These are phyloP conservation scores for Coffea eugenioides DNA, from an alignment of 257 asterid species.

Conservation along the genomic window DNA sequence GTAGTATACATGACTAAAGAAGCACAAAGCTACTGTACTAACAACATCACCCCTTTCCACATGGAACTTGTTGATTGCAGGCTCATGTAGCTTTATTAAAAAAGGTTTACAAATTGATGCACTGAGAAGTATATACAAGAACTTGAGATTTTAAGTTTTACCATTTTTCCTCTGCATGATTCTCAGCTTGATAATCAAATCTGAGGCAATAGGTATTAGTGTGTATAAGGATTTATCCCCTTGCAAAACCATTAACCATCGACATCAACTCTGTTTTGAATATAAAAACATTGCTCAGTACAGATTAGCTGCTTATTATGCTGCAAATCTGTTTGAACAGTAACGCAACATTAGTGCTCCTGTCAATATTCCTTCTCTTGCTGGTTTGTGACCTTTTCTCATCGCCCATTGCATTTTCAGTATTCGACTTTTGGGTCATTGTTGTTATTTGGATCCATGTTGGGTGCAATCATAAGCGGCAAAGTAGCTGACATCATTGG, in stretches of 20 bases:
- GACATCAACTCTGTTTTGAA: not conserved
- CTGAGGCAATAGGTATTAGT: not conserved
- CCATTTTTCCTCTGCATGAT: not conserved
- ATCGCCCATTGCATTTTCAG: constrained; percentile 5
- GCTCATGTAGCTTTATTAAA: too few relatives aligned
- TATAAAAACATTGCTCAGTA: not conserved
- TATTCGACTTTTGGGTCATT: constrained; percentile 31
- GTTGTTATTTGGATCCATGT: constrained; percentile 26
- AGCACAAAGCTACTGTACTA: too few relatives aligned
- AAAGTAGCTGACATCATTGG: constrained; percentile 24
- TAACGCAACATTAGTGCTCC: not conserved
- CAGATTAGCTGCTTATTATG: not conserved
- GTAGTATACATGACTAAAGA: not conserved
- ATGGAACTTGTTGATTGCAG: too few relatives aligned
- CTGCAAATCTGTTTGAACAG: not conserved
- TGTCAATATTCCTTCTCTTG: not conserved
- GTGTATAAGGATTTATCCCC: not conserved
- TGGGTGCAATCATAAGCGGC: constrained; percentile 30
- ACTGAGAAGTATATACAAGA: not conserved
- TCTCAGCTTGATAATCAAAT: not conserved
- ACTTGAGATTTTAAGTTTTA: not conserved
- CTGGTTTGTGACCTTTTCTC: not conserved
- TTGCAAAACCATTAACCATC: not conserved
- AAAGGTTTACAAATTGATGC: not conserved
- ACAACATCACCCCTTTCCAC: too few relatives aligned